These are phyloP conservation scores for Epithemia pelagica DNA, from an alignment of 108 stramenopile genomes.

Conservation along the genomic window DNA sequence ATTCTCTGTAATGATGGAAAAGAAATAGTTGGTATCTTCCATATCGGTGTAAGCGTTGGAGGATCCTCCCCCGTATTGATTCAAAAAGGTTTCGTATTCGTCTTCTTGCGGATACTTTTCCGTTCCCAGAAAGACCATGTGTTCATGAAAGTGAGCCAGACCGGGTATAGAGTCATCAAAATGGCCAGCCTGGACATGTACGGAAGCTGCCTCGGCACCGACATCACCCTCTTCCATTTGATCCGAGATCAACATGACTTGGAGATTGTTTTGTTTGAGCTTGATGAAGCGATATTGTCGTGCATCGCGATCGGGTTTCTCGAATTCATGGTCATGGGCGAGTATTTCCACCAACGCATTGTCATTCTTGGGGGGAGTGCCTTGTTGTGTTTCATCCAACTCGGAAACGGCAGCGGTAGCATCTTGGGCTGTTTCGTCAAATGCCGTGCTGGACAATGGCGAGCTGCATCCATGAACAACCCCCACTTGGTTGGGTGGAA, in stretches of 20 bases:
- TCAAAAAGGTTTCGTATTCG: slow-evolving; percentile 83
- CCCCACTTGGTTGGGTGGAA: no score
- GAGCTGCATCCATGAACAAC: no score
- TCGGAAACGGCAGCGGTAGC: no score
- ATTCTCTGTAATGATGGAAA: slow-evolving; percentile 54
- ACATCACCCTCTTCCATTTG: slow-evolving; percentile 13
- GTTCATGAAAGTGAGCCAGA: slow-evolving; percentile 90
- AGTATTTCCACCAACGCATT: no score
- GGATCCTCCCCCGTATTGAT: slow-evolving; percentile 79
- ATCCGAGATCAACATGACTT: slow-evolving; percentile 50
- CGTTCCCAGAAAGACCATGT: slow-evolving; percentile 94
- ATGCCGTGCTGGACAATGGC: no score
- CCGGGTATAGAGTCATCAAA: slow-evolving; percentile 53
- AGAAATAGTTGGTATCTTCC: slow-evolving; percentile 95
- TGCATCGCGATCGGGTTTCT: slow-evolving; percentile 65
- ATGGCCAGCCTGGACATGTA: slow-evolving; percentile 83
- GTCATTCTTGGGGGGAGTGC: no score
- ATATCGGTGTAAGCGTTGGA: slow-evolving; percentile 95
- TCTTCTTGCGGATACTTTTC: slow-evolving; percentile 90
- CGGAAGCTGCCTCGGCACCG: slow-evolving; percentile 67
- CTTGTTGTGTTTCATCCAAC: no score
- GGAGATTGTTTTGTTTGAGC: slow-evolving; percentile 60
- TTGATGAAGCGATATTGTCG: slow-evolving; percentile 55
- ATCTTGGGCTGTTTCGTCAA: no score
- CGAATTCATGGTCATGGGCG: slow-evolving; percentile 49